Evolutionary conservation across 1,139 yeast species (phyloP).

Genomic region (Blastobotrys buckinghamii): DNA sequence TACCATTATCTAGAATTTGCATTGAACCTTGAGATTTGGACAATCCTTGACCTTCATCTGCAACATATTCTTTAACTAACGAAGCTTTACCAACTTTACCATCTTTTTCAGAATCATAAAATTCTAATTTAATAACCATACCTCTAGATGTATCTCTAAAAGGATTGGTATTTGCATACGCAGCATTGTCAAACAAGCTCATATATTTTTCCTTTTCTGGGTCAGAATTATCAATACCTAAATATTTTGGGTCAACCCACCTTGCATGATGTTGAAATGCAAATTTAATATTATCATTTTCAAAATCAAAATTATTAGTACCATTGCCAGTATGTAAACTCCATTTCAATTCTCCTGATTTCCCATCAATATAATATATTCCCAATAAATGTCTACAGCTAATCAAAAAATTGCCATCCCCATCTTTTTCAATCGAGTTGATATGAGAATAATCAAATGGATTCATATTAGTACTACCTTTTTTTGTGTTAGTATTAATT

Average conservation of each 20-base stretch:
- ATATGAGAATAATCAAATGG: conserved; percentile 43
- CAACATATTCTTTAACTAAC: conserved; percentile 2
- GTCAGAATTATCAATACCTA: neutral
- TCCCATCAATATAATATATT: conserved; percentile 36
- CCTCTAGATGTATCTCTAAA: conserved; percentile 5
- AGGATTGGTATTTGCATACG: neutral
- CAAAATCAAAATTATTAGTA: neutral
- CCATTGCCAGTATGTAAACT: neutral
- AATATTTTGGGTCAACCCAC: conserved; percentile 6
- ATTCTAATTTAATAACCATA: conserved; percentile 4
- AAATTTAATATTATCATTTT: conserved; percentile 4
- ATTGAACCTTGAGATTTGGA: conserved; percentile 37
- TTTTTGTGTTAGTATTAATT: conserved; percentile 32
- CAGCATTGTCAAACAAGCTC: conserved; percentile 5
- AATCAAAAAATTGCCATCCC: conserved; percentile 36
- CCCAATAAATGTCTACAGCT: conserved; percentile 39
- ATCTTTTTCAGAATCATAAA: neutral
- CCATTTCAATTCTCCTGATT: conserved; percentile 38
- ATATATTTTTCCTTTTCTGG: conserved; percentile 5
- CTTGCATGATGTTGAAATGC: conserved; percentile 11
- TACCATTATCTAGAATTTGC: conserved; percentile 35
- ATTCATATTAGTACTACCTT: conserved; percentile 27
- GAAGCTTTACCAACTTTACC: conserved; percentile 6
- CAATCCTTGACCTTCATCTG: no score
- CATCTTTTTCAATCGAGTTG: conserved; percentile 40